Evolutionary conservation across 345 rosid species (phyloP).

Genomic region (Syzygium jambos): DNA sequence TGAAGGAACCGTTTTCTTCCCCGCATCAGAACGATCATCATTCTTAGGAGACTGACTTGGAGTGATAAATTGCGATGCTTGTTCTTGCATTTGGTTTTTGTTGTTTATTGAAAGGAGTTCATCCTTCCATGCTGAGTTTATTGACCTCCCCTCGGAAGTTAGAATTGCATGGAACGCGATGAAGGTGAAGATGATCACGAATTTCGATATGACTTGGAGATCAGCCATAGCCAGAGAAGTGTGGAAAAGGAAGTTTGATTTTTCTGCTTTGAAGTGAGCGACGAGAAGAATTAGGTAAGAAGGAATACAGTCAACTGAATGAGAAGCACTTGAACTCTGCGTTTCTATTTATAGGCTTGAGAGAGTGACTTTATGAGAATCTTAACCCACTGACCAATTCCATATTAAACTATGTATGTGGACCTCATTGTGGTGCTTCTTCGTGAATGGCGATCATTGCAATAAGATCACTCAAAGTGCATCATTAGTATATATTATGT

Average conservation of each 20-base stretch:
- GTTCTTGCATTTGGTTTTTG: neutral
- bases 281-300: neutral
- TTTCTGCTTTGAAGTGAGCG: neutral
- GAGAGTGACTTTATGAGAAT: neutral
- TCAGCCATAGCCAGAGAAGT: constrained; percentile 13
- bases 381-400: neutral
- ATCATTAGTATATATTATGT: neutral
- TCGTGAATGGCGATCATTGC: neutral
- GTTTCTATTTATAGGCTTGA: neutral
- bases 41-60: neutral
- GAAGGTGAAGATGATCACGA: constrained; percentile 12
- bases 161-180: constrained; percentile 11
- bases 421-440: neutral
- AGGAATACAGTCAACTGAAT: neutral
- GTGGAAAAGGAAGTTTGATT: neutral
- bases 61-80: neutral
- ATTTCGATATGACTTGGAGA: neutral
- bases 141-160: constrained; percentile 17
- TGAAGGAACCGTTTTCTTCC: neutral
- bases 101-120: neutral
- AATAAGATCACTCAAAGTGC: neutral
- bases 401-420: neutral
- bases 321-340: neutral
- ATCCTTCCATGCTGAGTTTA: constrained; percentile 8
- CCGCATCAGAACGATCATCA: neutral